phyloP scores from a whole-genome alignment of 1,139 yeast genomes.

The Suhomyces maxii region DNA sequence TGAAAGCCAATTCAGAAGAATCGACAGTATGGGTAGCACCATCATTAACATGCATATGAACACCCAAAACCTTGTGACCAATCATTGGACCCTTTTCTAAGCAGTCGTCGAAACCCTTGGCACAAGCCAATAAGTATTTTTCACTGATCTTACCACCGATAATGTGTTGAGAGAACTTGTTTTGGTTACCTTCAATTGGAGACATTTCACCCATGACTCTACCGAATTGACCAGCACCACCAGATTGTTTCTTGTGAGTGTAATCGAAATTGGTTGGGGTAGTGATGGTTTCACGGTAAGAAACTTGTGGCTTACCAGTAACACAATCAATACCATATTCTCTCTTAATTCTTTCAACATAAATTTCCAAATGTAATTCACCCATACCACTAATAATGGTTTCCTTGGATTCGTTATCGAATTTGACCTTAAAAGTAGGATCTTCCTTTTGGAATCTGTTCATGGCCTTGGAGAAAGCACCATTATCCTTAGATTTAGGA shows the following conservation, averaged over 20 bases:
- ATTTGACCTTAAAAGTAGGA: slow-evolving; percentile 94
- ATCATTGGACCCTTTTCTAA: slow-evolving; percentile 95
- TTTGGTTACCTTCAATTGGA: slow-evolving; percentile 59
- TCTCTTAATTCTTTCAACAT: slow-evolving; percentile 96
- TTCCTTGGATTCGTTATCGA: slow-evolving; percentile 89
- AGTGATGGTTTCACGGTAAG: slow-evolving; percentile 92
- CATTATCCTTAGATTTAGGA: slow-evolving; percentile 86
- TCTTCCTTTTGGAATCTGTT: slow-evolving; percentile 98
- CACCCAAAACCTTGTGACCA: slow-evolving; percentile 93
- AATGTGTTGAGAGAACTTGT: slow-evolving; percentile 78
- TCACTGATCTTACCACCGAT: slow-evolving; percentile 98
- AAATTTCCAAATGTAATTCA: slow-evolving; percentile 92
- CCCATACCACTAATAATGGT: slow-evolving; percentile 99
- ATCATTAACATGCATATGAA: slow-evolving; percentile 89
- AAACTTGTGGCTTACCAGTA: slow-evolving; percentile 97
- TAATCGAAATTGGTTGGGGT: slow-evolving; percentile 78
- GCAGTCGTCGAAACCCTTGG: slow-evolving; percentile 92
- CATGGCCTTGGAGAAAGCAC: slow-evolving; percentile 88
- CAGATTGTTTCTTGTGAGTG: slow-evolving; percentile 96
- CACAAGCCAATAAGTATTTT: slow-evolving; percentile 91
- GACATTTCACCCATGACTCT: slow-evolving; percentile 87
- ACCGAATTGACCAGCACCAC: slow-evolving; percentile 99
- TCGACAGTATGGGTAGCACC: slow-evolving; percentile 98
- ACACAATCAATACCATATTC: slow-evolving; percentile 95
- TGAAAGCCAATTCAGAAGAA: slow-evolving; percentile 92